phyloP scores from a whole-genome alignment of 2,329 filamentous ascomycete species.

The Pseudocercospora eumusae region DNA sequence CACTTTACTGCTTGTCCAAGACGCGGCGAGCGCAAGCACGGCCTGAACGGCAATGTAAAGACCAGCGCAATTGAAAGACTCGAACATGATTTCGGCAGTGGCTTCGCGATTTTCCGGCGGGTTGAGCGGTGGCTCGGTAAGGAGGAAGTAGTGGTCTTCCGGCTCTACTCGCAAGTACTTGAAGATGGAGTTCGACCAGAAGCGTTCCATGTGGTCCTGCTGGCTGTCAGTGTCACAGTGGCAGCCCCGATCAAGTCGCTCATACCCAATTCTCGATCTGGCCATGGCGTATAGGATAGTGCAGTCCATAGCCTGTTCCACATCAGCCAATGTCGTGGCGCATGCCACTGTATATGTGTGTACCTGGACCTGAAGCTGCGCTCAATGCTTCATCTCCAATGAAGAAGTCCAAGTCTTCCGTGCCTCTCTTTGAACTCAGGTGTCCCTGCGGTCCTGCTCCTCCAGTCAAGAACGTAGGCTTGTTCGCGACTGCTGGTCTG shows the following conservation, averaged over 20 bases:
- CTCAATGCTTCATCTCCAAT: conserved; percentile 94
- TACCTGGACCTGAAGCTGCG: conserved; percentile 79
- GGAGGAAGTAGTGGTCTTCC: conserved; percentile 96
- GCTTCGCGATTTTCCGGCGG: conserved; percentile 98
- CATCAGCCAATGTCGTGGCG: conserved; percentile 22
- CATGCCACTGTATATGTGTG: conserved; percentile 26
- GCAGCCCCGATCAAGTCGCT: not conserved
- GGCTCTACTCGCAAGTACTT: conserved; percentile 98
- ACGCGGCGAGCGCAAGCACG: conserved; percentile 91
- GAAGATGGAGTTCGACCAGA: conserved; percentile 99
- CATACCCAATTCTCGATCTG: conserved; percentile 97
- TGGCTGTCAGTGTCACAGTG: conserved; percentile 24
- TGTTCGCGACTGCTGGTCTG: conserved; percentile 86
- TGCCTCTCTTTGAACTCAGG: conserved; percentile 87
- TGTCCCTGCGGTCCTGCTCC: conserved; percentile 81
- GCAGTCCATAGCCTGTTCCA: conserved; percentile 78
- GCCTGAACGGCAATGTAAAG: conserved; percentile 99
- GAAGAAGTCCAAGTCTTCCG: conserved; percentile 97
- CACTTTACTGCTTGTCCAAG: conserved; percentile 98
- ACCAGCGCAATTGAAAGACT: conserved; percentile 98
- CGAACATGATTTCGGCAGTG: conserved; percentile 99
- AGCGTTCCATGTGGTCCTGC: conserved; percentile 97
- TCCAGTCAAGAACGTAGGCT: conserved; percentile 91
- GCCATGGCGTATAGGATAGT: conserved; percentile 96
- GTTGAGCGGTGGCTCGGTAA: conserved; percentile 97